Evolutionary conservation across 805 yeast genomes (phyloP), one percentile per base, ranked within the genome.

Genomic region (Cyberlindnera meyerae): DNA sequence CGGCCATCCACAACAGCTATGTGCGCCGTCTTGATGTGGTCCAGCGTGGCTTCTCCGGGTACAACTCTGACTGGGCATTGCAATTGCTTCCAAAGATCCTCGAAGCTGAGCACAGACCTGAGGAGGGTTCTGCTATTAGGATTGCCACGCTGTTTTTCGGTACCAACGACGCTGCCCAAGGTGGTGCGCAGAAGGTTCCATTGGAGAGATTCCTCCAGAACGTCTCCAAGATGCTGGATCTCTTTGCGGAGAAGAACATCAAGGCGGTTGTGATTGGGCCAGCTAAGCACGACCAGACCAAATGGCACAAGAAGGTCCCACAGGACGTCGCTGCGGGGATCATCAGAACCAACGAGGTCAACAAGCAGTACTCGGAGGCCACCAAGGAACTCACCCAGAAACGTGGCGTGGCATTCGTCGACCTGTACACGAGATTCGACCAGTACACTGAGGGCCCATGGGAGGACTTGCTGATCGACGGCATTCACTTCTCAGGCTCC

Each of bases 11-110:
- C 26, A 50, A 65, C 36, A 39, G 48, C n/a, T 83, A 84, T 54
- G 58, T 67, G 2, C 68, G 95, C 29, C 73, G 68, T 51, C 48
- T 85, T 31, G 90, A 85, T 45, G 63, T 89, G 3, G 51, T 87
- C 2, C 78, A 74, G 27, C 65, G 95, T 40, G 97, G 97, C 0
- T 85, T 64, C 51, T 54, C 77, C 1, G 96, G 97, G 1, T 88
- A 84, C 62, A 84, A 71, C 47, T 61, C 88, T 0, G 71, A 75
- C 24, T 79, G 79, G 61, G 87, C 75, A 0, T 51, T 65, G 8
- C 58, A 65, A 31, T 47, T 84, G 5, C 49, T 73, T 5, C 73
- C 74, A n/a, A 59, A 65, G 28, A 61, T 81, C 11, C 57, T 86
- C 24, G 63, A 68, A 16, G 50, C 58, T 4, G 84, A 78, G 43